Evolutionary conservation across 1,284 basidiomycete species (phyloP).

Genomic region (Malassezia yamatoensis): DNA sequence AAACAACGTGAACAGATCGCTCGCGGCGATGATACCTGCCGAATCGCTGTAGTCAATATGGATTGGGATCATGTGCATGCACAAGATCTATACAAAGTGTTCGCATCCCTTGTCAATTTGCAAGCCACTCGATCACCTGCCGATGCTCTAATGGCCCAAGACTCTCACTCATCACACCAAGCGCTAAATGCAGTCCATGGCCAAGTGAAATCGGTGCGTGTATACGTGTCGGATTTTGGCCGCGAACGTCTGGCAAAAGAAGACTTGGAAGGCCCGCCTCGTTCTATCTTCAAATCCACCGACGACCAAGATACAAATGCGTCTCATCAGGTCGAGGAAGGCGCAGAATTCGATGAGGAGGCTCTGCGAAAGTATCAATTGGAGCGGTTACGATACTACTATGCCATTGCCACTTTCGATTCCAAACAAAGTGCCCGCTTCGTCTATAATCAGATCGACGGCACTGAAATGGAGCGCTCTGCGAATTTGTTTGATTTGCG

Average conservation of each 20-base stretch:
- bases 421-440: constrained; percentile 66
- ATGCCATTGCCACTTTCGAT: constrained; percentile 87
- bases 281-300: constrained; percentile 65
- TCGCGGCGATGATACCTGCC: constrained; percentile 44
- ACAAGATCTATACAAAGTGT: constrained; percentile 80
- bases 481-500: constrained; percentile 86
- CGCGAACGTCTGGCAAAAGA: constrained; percentile 76
- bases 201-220: constrained; percentile 49
- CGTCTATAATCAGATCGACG: constrained; percentile 77
- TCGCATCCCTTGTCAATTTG: constrained; percentile 67
- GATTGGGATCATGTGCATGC: constrained; percentile 97
- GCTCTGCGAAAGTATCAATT: constrained; percentile 85
- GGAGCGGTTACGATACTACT: constrained; percentile 87
- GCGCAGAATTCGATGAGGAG: constrained; percentile 60
- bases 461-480: constrained; percentile 89
- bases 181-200: constrained; percentile 29
- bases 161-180: constrained; percentile 1
- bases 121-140: constrained; percentile 26
- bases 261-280: constrained; percentile 79
- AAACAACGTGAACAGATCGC: constrained; percentile 22
- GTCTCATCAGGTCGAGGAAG: constrained; percentile 49
- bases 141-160: neutral
- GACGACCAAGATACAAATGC: constrained; percentile 54
- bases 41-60: constrained; percentile 85
- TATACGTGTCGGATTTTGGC: constrained; percentile 91